Percentiles rank a stretch among this genome's conserved stretches.
Conservation (phyloP, 176 grass and related monocot genomes). For the Carex pumila region DNA sequence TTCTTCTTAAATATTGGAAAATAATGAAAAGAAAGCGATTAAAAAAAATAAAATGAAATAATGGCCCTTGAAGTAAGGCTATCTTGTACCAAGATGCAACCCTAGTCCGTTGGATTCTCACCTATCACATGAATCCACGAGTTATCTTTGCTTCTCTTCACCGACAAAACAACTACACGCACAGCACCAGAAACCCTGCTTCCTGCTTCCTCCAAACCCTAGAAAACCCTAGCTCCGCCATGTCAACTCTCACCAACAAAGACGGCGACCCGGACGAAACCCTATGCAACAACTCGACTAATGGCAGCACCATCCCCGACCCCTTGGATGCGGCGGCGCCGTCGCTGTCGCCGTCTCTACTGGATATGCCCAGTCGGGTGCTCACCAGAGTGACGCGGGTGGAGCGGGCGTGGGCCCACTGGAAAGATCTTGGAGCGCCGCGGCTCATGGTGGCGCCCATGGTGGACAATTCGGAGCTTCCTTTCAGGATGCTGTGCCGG, state of each 20-base stretch:
- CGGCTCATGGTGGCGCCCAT: constrained; percentile 69
- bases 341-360: background rate
- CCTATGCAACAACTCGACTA: background rate
- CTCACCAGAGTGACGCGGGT: constrained; percentile 37
- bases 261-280: background rate
- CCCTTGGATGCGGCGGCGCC: constrained; percentile 2
- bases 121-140: constrained; percentile 13
- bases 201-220: constrained; percentile 29
- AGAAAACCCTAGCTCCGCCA: constrained; percentile 52
- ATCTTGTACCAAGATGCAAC: background rate
- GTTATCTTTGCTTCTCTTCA: background rate
- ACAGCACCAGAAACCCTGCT: constrained; percentile 2
- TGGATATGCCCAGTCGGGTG: constrained; percentile 5
- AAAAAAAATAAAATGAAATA: background rate
- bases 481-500: constrained; percentile 93
- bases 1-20: background rate
- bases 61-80: background rate
- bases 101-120: background rate
- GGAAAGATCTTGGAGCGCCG: constrained; percentile 60
- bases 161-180: constrained; percentile 10
- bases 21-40: background rate
- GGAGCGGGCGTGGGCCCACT: constrained; percentile 84
- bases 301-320: background rate
- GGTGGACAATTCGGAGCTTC: constrained; percentile 97
- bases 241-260: constrained; percentile 17